Conservation (phyloP, 2,329 filamentous ascomycete genomes). For the Paecilomyces dactylethromorphus region DNA sequence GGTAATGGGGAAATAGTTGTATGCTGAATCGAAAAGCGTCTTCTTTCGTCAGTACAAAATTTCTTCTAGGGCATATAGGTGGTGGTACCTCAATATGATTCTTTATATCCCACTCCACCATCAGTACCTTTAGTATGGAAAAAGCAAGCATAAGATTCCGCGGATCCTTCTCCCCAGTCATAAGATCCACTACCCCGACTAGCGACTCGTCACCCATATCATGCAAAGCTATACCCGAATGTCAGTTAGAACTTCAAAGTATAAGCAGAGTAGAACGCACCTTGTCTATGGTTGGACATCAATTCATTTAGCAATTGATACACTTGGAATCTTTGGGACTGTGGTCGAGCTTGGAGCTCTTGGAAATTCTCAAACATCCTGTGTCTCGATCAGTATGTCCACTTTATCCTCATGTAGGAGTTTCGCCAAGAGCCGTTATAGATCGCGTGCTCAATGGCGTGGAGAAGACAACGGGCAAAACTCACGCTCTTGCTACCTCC, state of each 20-base stretch:
- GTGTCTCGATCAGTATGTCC: constrained; percentile 11
- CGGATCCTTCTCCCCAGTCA: constrained; percentile 63
- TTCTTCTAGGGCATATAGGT: neutral
- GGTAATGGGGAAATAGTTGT: constrained; percentile 67
- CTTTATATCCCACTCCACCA: constrained; percentile 61
- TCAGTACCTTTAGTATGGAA: constrained; percentile 59
- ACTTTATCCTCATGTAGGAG: constrained; percentile 5
- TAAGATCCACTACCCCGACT: constrained; percentile 56
- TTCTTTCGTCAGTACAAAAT: constrained; percentile 16
- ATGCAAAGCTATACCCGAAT: constrained; percentile 38
- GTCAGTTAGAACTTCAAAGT: constrained; percentile 8
- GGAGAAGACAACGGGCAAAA: constrained; percentile 11
- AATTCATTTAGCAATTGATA: constrained; percentile 56
- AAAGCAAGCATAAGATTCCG: constrained; percentile 66
- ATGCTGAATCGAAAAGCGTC: constrained; percentile 60
- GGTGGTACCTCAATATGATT: constrained; percentile 49
- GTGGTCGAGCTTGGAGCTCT: constrained; percentile 55
- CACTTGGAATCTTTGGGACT: constrained; percentile 59
- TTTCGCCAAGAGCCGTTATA: neutral
- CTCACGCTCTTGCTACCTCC: constrained; percentile 48
- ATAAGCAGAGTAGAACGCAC: constrained; percentile 24
- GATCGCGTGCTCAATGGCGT: constrained; percentile 3
- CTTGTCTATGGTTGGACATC: constrained; percentile 54
- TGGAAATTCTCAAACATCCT: constrained; percentile 48
- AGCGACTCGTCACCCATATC: constrained; percentile 55